Base-by-base conservation (phyloP, 2,329 filamentous ascomycete genomes). In the Dendryphion nanum region DNA sequence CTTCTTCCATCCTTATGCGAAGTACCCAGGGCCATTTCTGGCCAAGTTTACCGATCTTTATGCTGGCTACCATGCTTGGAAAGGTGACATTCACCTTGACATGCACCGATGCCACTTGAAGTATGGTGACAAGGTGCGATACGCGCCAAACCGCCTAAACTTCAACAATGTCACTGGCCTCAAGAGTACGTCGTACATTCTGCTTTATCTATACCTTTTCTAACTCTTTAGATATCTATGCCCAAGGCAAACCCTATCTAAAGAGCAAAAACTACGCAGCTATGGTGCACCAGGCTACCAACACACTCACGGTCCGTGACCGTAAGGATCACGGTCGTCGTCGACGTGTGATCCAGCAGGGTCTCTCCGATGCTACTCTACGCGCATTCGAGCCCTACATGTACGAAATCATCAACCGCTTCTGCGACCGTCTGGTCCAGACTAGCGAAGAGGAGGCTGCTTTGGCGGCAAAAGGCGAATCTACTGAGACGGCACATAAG, bases 81-180 rank as follows among this genome's bases (percentile, higher is more conserved):
- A 78, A 51, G 85, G 84, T 33, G 83, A 86, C 53, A 75, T 83
- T 2, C 85, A 88, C 55, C 72, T 89, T 13, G 78, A 85, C 56
- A 80, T 88, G 49, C 82, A 80, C 70, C 70, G 75, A 17, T 71
- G 83, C 53, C 86, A 91, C 61, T 68, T 82, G 53, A 75, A 75
- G 58, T 87, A 91, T 55, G 85, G 83, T 19, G 42, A 33, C 36
- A 58, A 79, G 30, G 83, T 89, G n/a, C 83, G 86, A 18, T 86
- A 82, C 51, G 84, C 83, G 0, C 86, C 86, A 33, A 86, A 87
- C 64, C 80, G 78, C 46, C 66, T 93, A 30, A 85, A 81, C 1
- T 78, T 91, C 68, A 89, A 90, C 71, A 81, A 79, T 41, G 77
- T 75, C 45, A 73, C 33, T 38, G 64, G 59, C 1, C 49, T 71